Conservation (phyloP, 371 early-diverging fungal genomes). For the Apophysomyces elegans region DNA sequence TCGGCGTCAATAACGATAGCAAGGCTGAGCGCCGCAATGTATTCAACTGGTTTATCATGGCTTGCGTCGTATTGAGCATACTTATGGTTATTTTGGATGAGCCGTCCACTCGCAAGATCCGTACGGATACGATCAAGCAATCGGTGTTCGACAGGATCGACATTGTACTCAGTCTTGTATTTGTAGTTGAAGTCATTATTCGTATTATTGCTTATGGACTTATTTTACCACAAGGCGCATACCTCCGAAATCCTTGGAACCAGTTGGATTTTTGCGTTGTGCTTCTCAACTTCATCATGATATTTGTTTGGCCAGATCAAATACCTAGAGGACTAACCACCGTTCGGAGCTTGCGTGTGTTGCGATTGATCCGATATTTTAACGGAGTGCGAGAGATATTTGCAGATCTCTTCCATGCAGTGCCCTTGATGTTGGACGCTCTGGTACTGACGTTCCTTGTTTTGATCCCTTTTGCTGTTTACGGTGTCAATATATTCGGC, state of each 20-base stretch:
- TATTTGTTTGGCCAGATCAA: conserved; percentile 43
- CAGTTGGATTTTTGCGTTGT: conserved; percentile 57
- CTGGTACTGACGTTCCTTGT: conserved; percentile 56
- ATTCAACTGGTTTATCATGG: conserved; percentile 67
- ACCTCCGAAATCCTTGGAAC: conserved; percentile 61
- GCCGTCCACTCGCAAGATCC: conserved; percentile 49
- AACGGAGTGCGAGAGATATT: conserved; percentile 62
- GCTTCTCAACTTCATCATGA: conserved; percentile 48
- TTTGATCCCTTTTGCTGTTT: conserved; percentile 60
- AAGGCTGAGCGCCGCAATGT: conserved; percentile 44
- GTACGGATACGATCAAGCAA: conserved; percentile 34
- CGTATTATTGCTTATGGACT: conserved; percentile 63
- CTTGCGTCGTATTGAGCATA: conserved; percentile 60
- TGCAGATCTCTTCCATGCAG: conserved; percentile 54
- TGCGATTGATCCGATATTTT: conserved; percentile 65
- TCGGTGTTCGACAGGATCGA: conserved; percentile 49
- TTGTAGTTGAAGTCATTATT: conserved; percentile 53
- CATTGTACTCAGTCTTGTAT: conserved; percentile 46
- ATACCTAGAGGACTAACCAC: conserved; percentile 48
- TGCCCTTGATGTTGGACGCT: conserved; percentile 63
- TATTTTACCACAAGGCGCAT: conserved; percentile 52
- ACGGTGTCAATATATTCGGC: conserved; percentile 63
- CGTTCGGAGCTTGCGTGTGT: conserved; percentile 58
- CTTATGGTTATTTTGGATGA: conserved; percentile 62
- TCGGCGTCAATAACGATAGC: conserved; percentile 40